Evolutionary conservation across 2,329 filamentous ascomycete species (phyloP).

Genomic region (Nothophoma quercina): DNA sequence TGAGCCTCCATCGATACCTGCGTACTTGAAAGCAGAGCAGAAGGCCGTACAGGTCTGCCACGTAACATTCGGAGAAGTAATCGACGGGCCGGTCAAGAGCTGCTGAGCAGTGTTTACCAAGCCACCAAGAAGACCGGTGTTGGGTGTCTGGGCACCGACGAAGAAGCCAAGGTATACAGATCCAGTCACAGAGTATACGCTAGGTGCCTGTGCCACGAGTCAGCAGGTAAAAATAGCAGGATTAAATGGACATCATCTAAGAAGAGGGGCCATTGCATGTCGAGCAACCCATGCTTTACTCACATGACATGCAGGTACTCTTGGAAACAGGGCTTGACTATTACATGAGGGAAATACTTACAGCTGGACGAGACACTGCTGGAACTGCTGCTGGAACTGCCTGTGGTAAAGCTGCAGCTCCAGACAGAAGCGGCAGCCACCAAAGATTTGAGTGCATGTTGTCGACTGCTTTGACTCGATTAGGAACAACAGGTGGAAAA

Average conservation of each 20-base stretch:
- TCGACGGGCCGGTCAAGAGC: not conserved
- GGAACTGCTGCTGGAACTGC: not conserved
- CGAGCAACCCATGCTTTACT: no score
- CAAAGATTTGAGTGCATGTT: not conserved
- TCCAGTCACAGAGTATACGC: not conserved
- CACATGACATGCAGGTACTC: no score
- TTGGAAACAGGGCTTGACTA: no score
- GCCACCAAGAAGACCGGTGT: not conserved
- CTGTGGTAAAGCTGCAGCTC: slow-evolving; percentile 4
- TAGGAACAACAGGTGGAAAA: not conserved
- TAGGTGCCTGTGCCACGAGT: not conserved
- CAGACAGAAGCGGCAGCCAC: slow-evolving; percentile 8
- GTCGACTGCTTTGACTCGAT: not conserved
- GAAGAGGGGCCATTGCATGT: no score
- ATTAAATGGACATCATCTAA: no score
- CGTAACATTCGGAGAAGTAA: not conserved
- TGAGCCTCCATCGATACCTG: slow-evolving; percentile 4
- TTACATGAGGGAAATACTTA: no score
- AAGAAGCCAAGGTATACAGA: slow-evolving; percentile 11
- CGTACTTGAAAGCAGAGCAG: not conserved
- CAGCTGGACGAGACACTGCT: not conserved
- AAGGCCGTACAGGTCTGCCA: slow-evolving; percentile 1
- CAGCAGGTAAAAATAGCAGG: no score
- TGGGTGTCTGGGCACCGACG: not conserved
- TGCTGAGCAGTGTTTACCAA: not conserved